These are phyloP conservation scores for Colletotrichum noveboracense DNA, from an alignment of 2,329 filamentous ascomycete species.

Conservation along the genomic window DNA sequence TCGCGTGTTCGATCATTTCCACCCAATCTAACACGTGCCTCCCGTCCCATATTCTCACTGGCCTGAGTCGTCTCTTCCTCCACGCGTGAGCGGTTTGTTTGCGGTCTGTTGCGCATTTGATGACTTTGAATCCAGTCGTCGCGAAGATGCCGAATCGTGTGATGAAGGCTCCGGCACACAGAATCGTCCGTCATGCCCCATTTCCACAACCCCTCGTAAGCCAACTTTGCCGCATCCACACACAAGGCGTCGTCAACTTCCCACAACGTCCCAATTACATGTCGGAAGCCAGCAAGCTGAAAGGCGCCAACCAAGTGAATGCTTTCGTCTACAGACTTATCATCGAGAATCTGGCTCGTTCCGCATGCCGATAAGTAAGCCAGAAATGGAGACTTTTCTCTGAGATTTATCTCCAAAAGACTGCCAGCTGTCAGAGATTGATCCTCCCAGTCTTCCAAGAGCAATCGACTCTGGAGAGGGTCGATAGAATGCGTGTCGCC, in stretches of 20 bases:
- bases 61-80: too few species aligned
- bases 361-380: conserved; percentile 43
- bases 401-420: conserved; percentile 23
- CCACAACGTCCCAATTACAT: conserved; percentile 29
- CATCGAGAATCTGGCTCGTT: conserved; percentile 29
- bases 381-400: conserved; percentile 30
- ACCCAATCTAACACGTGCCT: accelerated
- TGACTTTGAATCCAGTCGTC: not conserved
- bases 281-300: conserved; percentile 43
- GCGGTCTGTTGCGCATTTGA: not conserved
- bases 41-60: too few species aligned
- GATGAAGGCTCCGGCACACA: not conserved
- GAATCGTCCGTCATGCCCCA: not conserved
- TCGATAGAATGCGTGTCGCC: conserved; percentile 18
- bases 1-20: accelerated
- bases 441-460: not conserved
- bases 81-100: too few species aligned
- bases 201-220: conserved; percentile 26
- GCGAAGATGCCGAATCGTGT: not conserved
- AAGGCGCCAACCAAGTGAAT: conserved; percentile 33
- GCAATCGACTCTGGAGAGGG: conserved; percentile 15
- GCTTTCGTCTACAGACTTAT: conserved; percentile 36
- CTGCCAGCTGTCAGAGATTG: conserved; percentile 19
- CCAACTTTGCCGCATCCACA: conserved; percentile 31
- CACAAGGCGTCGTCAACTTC: conserved; percentile 35